Conservation (phyloP, 805 yeast genomes). For the Lipomyces chichibuensis region DNA sequence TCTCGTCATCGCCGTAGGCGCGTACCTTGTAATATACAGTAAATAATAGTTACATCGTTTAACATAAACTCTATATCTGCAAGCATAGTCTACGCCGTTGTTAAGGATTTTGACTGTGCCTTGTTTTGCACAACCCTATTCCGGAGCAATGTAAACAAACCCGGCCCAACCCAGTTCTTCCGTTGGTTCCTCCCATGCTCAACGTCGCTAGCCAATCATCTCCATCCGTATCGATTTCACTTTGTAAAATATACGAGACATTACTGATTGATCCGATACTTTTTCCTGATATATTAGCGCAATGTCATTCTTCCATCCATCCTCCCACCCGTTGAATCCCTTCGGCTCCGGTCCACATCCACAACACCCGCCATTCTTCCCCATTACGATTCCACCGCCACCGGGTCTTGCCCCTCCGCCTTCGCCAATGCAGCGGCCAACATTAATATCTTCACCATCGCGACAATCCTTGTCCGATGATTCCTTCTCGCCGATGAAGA, state of each 20-base stretch:
- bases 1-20: not conserved
- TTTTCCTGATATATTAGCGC: not conserved
- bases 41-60: not conserved
- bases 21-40: not conserved
- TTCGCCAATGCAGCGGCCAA: not conserved
- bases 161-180: not conserved
- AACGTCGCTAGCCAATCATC: not conserved
- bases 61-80: not conserved
- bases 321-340: conserved; percentile 30
- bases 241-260: not conserved
- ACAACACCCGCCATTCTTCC: conserved; percentile 6
- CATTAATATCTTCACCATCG: not conserved
- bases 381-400: conserved; percentile 4
- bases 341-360: conserved; percentile 19
- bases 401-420: conserved; percentile 7
- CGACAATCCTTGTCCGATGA: not conserved
- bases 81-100: too few species aligned
- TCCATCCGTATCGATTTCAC: not conserved
- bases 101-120: not conserved
- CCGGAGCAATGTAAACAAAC: not conserved
- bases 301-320: conserved; percentile 32
- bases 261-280: not conserved
- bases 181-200: not conserved
- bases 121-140: not conserved
- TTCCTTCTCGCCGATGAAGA: not conserved